Percentiles rank a stretch among this genome's conserved stretches.
phyloP scores from a whole-genome alignment of 176 grass and related monocot species.

The Rhynchospora tenuis region DNA sequence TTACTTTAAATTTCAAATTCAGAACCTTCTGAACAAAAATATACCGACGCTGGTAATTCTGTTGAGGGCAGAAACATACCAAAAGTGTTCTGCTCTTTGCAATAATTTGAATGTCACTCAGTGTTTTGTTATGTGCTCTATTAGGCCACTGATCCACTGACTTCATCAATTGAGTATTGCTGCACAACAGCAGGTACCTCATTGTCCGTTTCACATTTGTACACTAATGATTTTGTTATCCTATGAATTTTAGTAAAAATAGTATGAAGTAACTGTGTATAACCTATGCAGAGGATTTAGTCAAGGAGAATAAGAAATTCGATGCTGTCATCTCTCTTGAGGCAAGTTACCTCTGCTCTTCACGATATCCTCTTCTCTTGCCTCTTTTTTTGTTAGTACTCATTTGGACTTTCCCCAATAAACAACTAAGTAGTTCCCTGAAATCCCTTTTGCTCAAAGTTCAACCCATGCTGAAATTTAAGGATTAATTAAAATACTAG shows the following conservation, averaged over 20 bases:
- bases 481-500: background rate
- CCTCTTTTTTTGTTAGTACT: background rate
- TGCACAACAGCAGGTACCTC: constrained; percentile 73
- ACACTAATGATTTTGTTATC: background rate
- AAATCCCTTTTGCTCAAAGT: background rate
- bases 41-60: background rate
- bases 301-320: constrained; percentile 69
- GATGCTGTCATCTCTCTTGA: constrained; percentile 94
- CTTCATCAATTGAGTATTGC: constrained; percentile 84
- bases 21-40: background rate
- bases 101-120: background rate
- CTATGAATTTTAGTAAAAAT: background rate
- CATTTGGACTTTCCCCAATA: background rate
- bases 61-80: background rate
- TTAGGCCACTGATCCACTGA: constrained; percentile 74
- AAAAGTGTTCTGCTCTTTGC: background rate
- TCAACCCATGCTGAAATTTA: too few relatives aligned
- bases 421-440: background rate
- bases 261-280: constrained; percentile 27
- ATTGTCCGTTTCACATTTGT: background rate
- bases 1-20: background rate
- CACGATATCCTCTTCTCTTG: background rate
- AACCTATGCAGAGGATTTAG: constrained; percentile 67
- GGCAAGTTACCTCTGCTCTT: constrained; percentile 35
- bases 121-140: background rate